Percentiles rank a stretch among this genome's conserved stretches.
phyloP scores from a whole-genome alignment of 2,329 filamentous ascomycete genomes.

The Shiraia sp. region DNA sequence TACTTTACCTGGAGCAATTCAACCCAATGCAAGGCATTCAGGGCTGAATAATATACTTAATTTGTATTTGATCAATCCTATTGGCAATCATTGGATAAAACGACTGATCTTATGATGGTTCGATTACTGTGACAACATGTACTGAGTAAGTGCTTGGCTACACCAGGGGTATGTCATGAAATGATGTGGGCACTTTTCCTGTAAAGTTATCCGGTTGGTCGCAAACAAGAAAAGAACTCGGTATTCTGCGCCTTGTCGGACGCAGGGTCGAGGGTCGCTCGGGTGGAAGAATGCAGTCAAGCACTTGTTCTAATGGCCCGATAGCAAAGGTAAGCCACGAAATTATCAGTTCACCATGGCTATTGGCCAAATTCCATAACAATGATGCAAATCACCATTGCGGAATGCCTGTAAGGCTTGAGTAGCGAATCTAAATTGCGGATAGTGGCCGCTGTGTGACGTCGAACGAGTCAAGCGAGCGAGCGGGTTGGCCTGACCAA shows the following conservation, averaged over 20 bases:
- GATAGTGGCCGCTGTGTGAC: slow-evolving; percentile 5
- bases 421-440: slow-evolving; percentile 4
- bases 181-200: too few relatives aligned
- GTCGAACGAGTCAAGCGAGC: slow-evolving; percentile 2
- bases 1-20: too few relatives aligned
- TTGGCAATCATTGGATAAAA: too few relatives aligned
- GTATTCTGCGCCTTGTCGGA: slow-evolving; percentile 1
- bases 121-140: too few relatives aligned
- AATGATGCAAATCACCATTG: slow-evolving; percentile 5
- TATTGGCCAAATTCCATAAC: not conserved
- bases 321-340: slow-evolving; percentile 1
- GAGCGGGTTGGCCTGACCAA: not conserved
- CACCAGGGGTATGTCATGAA: too few relatives aligned
- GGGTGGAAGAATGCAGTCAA: slow-evolving; percentile 1
- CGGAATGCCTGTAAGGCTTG: not conserved
- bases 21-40: too few relatives aligned
- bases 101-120: too few relatives aligned
- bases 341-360: not conserved
- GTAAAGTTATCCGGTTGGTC: slow-evolving; percentile 2
- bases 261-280: slow-evolving; percentile 1
- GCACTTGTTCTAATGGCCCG: not conserved
- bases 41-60: too few relatives aligned
- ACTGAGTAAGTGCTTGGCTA: too few relatives aligned
- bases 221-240: not conserved
- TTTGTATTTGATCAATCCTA: too few relatives aligned